Base-by-base conservation (phyloP, 2,329 filamentous ascomycete species). In the Colletotrichum limetticola region DNA sequence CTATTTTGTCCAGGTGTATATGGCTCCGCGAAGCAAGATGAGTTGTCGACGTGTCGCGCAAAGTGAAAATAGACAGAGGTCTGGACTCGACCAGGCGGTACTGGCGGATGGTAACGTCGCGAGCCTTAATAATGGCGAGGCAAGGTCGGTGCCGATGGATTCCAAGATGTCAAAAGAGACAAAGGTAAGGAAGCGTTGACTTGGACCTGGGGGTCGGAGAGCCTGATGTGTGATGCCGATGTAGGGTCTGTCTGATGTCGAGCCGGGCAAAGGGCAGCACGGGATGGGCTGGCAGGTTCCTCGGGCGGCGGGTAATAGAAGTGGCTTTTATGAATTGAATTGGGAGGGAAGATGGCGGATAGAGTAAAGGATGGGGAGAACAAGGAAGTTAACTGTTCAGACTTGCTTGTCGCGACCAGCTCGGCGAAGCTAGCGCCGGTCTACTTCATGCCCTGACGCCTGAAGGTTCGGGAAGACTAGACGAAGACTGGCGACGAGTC, bases 151-250 rank as follows among this genome's bases (percentile, higher is more conserved):
- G 53, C 14, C 30, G 66, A 66, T 56, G 58, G 42, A 59, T 28
- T 69, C 14, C 35, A 22, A 72, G n/a, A 49, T 59, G 59, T 55
- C 69, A 72, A 55, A 69, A 58, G 30, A 74, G 61, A 74, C 26
- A 57, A 74, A 74, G 71, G 71, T 74, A 74, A 72, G 71, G 71
- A 56, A 71, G 71, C 71, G 71, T 71, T 66, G 71, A 71, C 71
- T 74, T 71, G 67, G 68, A 71, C 71, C 71, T 71, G 67, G 68
- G 65, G 57, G 60, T 28, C 67, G 70, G 68, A 53, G 71, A 52
- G 71, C 70, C 68, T 67, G 53, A 71, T 72, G 67, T 71, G 61
- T 67, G 71, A 74, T 67, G 68, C 52, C 68, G 68, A 63, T 49
- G 62, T 71, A 71, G 71, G 68, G 61, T 74, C 71, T 74, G 71